Base-by-base conservation (phyloP, 345 rosid genomes). In the Ricinus communis region DNA sequence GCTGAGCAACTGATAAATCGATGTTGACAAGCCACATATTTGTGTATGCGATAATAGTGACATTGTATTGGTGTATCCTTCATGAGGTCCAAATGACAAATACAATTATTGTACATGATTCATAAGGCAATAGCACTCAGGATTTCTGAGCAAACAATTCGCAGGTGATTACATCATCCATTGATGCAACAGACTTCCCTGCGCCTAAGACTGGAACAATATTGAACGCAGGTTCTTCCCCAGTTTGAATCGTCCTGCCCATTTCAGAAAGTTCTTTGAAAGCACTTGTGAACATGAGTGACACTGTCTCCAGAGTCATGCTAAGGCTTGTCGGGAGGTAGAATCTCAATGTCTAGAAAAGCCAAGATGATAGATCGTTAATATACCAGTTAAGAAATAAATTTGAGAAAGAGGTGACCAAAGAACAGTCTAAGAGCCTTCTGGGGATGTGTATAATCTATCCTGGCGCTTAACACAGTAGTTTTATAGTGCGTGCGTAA, bases 171-270 rank as follows among this genome's bases (percentile, higher is more conserved):
- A 87, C 30, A 79, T 89, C 81, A 59, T 90, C 83, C 69, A 88
- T 82, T 15, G 84, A 74, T 33, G 81, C 80, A 33, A 88, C 80
- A 30, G 84, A 86, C 65, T 66, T 80, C 25, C 98, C 97, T 53
- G 85, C 78, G 75, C 90, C 87, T 31, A 86, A 58, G 38, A 90
- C 93, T 0, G 97, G 97, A 69, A 90, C 85, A 14, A 92, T 74
- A 76, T 78, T 92, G 80, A 85, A 86, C 33, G 83, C 56, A 5
- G 85, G 77, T 27, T 85, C 87, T 54, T 67, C 62, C 0, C 67
- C 83, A 4, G 43, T 68, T 66, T 62, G 68, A 56, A 52, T 45
- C 40, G 73, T 75, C 47, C 21, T 54, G 27, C 74, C 71, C 73
- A 72, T 72, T 79, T 81, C 82, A 5, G 75, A 82, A 45, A 90